A percentile compares a stretch with the other conserved stretches of the same genome.
Conservation (phyloP, 177 flowering plant species). For the Telopea speciosissima region DNA sequence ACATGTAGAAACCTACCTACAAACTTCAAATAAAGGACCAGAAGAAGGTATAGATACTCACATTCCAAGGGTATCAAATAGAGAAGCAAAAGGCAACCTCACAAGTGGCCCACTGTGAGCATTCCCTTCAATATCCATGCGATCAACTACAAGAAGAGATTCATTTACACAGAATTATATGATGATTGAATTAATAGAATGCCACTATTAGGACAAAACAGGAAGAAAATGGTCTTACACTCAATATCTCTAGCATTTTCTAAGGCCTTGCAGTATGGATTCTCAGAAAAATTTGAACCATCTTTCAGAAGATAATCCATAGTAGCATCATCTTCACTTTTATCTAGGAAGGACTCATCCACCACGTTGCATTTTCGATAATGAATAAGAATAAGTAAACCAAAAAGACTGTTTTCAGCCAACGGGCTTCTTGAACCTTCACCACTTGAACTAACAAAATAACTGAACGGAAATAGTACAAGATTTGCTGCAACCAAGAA, state of each 20-base stretch:
- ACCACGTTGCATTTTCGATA: slow-evolving; percentile 51
- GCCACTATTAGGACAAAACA: not conserved
- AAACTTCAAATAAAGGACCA: slow-evolving; percentile 14
- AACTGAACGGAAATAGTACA: slow-evolving; percentile 72
- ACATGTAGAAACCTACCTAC: not conserved
- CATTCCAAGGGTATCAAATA: slow-evolving; percentile 90
- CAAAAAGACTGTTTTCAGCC: slow-evolving; percentile 69
- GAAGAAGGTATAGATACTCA: slow-evolving; percentile 34
- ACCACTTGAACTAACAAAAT: slow-evolving; percentile 55
- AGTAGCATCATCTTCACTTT: slow-evolving; percentile 30
- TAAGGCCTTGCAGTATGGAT: slow-evolving; percentile 72
- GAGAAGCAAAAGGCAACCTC: slow-evolving; percentile 83
- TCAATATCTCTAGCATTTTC: slow-evolving; percentile 83
- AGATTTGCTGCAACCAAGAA: slow-evolving; percentile 64
- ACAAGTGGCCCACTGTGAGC: slow-evolving; percentile 64
- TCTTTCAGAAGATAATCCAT: slow-evolving; percentile 47
- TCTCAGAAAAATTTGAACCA: slow-evolving; percentile 45
- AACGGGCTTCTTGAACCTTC: slow-evolving; percentile 64
- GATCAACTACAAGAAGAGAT: slow-evolving; percentile 66
- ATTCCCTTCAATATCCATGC: slow-evolving; percentile 77
- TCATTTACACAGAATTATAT: slow-evolving; percentile 4
- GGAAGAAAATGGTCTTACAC: slow-evolving; percentile 42
- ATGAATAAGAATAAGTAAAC: slow-evolving; percentile 73
- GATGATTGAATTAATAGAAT: not conserved
- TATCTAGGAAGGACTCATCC: slow-evolving; percentile 34